Evolutionary conservation across 805 yeast species (phyloP).

Genomic region (Brettanomyces sp.): DNA sequence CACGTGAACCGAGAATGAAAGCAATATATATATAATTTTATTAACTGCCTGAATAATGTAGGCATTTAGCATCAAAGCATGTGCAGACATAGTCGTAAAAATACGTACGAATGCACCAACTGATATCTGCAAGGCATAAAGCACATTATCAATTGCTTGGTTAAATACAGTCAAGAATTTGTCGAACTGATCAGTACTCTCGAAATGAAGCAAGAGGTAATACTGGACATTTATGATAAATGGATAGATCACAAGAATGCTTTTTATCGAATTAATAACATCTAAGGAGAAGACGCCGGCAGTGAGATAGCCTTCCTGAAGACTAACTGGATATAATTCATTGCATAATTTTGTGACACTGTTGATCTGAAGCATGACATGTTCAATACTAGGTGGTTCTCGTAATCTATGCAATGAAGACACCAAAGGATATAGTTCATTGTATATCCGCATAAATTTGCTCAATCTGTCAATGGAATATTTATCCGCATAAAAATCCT

Average conservation of each 20-base stretch:
- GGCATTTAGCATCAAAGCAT: constrained; percentile 1
- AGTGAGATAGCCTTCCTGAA: constrained; percentile 1
- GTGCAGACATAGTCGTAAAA: background rate
- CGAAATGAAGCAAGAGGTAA: constrained; percentile 11
- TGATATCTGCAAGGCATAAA: background rate
- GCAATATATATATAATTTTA: constrained; percentile 1
- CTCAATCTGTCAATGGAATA: constrained; percentile 11
- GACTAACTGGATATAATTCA: background rate
- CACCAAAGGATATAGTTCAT: constrained; percentile 13
- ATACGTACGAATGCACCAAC: background rate
- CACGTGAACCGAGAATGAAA: constrained; percentile 1
- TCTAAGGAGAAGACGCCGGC: background rate
- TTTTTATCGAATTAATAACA: constrained; percentile 3
- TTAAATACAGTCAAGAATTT: constrained; percentile 1
- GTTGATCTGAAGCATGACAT: constrained; percentile 13
- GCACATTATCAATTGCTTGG: background rate
- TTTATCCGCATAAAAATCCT: constrained; percentile 12
- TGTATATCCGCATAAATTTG: constrained; percentile 11
- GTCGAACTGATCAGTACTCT: constrained; percentile 3
- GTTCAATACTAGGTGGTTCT: constrained; percentile 13
- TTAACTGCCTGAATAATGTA: background rate
- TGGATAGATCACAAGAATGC: constrained; percentile 3
- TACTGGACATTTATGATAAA: constrained; percentile 7
- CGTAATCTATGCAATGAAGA: constrained; percentile 12
- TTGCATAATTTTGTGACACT: background rate